Evolutionary conservation across 257 asterid genomes (phyloP).

Genomic region (Penstemon eatonii): DNA sequence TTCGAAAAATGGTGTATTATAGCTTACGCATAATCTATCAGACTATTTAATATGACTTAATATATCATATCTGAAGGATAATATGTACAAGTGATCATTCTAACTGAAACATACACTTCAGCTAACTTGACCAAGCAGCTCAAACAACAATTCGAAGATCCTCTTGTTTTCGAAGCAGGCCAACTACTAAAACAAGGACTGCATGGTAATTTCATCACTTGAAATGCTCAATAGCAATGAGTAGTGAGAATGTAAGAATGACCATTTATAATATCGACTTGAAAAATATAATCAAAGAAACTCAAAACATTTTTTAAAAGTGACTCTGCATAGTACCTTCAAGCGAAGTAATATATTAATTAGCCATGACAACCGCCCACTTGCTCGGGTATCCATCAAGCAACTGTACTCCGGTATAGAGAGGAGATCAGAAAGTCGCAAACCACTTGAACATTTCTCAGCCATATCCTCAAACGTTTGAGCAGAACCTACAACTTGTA

Average conservation of each 20-base stretch:
- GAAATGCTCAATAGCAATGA: slow-evolving; percentile 14
- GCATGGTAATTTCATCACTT: background rate
- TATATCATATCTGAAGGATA: too few species aligned
- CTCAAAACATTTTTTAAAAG: slow-evolving; percentile 4
- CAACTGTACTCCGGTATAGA: slow-evolving; percentile 56
- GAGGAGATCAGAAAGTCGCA: slow-evolving; percentile 81
- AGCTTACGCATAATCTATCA: too few species aligned
- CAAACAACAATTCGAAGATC: slow-evolving; percentile 20
- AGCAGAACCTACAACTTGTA: slow-evolving; percentile 80
- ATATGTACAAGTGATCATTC: too few species aligned
- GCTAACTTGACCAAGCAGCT: slow-evolving; percentile 9
- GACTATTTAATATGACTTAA: too few species aligned
- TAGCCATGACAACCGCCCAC: slow-evolving; percentile 70
- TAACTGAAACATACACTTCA: background rate
- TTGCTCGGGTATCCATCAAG: slow-evolving; percentile 76
- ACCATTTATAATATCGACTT: slow-evolving; percentile 5
- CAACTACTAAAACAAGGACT: background rate
- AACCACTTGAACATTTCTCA: slow-evolving; percentile 64
- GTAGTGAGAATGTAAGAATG: background rate
- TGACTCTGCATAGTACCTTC: slow-evolving; percentile 54
- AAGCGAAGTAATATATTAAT: slow-evolving; percentile 71
- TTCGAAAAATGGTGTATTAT: too few species aligned
- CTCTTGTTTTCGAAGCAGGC: slow-evolving; percentile 7
- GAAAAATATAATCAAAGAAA: slow-evolving; percentile 15
- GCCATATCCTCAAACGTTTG: slow-evolving; percentile 62